Evolutionary conservation across 352 stramenopile species (phyloP), one percentile per base, ranked within the genome.

Genomic region (Phytophthora fragariaefolia): DNA sequence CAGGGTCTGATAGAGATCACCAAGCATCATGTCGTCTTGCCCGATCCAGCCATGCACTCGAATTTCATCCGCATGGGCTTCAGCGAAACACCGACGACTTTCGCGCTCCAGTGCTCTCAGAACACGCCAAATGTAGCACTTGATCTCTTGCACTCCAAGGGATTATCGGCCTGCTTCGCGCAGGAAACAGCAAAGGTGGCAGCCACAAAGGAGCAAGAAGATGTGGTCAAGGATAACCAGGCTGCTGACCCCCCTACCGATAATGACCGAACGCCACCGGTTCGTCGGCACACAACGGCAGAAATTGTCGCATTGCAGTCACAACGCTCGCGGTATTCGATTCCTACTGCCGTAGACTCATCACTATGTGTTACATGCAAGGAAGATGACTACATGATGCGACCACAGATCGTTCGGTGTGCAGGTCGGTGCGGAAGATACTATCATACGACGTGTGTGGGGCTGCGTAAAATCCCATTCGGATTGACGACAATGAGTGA

Each of bases 1-100:
- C 85, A 95, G 63, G 87, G 87, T 1, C 26, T 95, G 17, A 66
- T 92, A 7, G 87, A 95, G 49, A 93, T 95, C 45, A 90, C 82
- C 6, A 90, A 91, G 58, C 85, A 95, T 45, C 87, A 95, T 43
- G 47, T 87, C 2, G 82, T 93, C 20, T 54, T 92, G 4, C 87
- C 87, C 0, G 87, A 95, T 40, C 85, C 87, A 45, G 74, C 69
- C 8, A 92, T 93, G 80, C 82, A 95, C 51, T 91, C 82, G 10
- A 93, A 91, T 47, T 93, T 95, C 40, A 83, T 91, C 38, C 79
- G 83, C 17, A 93, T 92, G 80, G 87, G 87, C 0, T 95, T 93
- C 52, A 76, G 76, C 36, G 83, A 91, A 40, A 89, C 79, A 1
- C 71, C 83, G 3, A 88, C 84, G 12, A 95, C 85, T 2, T 95